Evolutionary conservation across 2,329 filamentous ascomycete genomes (phyloP).

Genomic region (Salinomyces thailandicus): DNA sequence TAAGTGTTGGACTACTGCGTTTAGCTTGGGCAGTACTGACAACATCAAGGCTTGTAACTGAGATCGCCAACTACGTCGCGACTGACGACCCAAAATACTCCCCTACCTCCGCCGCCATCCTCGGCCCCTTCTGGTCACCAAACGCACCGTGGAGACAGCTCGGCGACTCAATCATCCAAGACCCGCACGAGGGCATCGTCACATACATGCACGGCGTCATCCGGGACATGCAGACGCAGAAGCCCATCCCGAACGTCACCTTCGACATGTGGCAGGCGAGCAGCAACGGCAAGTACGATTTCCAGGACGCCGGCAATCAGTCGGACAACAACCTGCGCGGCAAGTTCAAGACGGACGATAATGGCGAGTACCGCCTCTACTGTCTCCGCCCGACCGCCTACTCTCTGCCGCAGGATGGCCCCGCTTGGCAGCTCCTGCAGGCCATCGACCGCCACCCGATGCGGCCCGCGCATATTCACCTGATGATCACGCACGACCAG

Average conservation of each 20-base stretch:
- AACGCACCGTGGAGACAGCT: slow-evolving; percentile 61
- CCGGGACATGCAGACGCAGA: slow-evolving; percentile 53
- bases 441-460: slow-evolving; percentile 49
- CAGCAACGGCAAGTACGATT: slow-evolving; percentile 59
- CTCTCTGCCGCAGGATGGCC: slow-evolving; percentile 56
- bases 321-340: slow-evolving; percentile 63
- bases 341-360: slow-evolving; percentile 60
- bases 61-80: slow-evolving; percentile 53
- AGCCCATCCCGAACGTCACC: slow-evolving; percentile 54
- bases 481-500: slow-evolving; percentile 44
- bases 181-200: slow-evolving; percentile 48
- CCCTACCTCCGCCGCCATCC: slow-evolving; percentile 65
- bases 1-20: slow-evolving; percentile 30
- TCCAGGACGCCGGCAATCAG: slow-evolving; percentile 64
- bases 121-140: slow-evolving; percentile 69
- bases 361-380: slow-evolving; percentile 64
- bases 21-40: background rate
- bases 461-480: slow-evolving; percentile 52
- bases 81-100: slow-evolving; percentile 50
- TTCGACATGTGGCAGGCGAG: slow-evolving; percentile 73
- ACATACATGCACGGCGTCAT: slow-evolving; percentile 61
- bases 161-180: slow-evolving; percentile 56
- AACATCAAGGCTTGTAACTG: slow-evolving; percentile 47
- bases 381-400: slow-evolving; percentile 66
- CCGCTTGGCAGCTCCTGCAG: slow-evolving; percentile 43